Conservation (phyloP, 805 yeast species). For the Saturnispora dispora region DNA sequence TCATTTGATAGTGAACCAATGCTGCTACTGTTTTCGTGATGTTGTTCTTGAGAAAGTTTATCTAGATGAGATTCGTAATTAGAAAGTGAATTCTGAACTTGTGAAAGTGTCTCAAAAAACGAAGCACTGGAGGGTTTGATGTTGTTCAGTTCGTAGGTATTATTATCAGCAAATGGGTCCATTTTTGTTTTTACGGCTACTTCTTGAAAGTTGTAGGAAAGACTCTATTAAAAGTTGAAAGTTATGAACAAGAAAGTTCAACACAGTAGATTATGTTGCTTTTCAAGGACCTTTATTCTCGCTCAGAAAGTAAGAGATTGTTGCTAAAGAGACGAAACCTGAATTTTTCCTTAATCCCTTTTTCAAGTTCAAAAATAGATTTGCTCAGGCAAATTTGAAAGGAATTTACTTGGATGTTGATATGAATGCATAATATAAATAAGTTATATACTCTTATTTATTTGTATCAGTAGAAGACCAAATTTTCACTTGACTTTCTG, state of each 20-base stretch:
- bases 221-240: not conserved
- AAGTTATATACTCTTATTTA: not conserved
- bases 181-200: not conserved
- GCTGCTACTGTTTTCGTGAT: not conserved
- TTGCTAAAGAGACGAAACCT: not conserved
- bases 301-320: not conserved
- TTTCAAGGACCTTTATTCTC: not conserved
- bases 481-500: slow-evolving; percentile 17
- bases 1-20: not conserved
- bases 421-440: not conserved
- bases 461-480: slow-evolving; percentile 15
- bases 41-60: slow-evolving; percentile 4
- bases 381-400: not conserved
- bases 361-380: not conserved
- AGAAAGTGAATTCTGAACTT: not conserved
- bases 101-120: slow-evolving; percentile 3
- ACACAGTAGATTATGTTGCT: not conserved
- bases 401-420: not conserved
- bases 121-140: not conserved
- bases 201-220: not conserved
- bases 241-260: not conserved
- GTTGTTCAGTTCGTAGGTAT: not conserved
- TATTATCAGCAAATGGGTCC: slow-evolving; percentile 8
- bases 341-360: not conserved
- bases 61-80: slow-evolving; percentile 6